Evolutionary conservation across 768 basidiomycete species (phyloP), one percentile per base, ranked within the genome.

Genomic region (Hericium rajendrae): DNA sequence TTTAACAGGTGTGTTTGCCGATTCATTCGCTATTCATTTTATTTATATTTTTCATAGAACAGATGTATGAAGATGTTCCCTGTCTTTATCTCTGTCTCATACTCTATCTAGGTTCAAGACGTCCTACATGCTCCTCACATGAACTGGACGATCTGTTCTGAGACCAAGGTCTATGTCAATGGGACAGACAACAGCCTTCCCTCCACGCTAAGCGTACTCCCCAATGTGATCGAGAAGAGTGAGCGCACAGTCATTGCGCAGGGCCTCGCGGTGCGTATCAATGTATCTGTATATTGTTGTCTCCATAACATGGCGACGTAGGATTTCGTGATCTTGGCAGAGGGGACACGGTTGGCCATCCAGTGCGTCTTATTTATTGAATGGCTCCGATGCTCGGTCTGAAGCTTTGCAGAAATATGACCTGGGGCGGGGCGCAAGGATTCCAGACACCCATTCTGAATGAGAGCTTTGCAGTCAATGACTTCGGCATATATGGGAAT

Each of bases 1-100:
- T 81, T 81, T 68, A 80, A 81, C 54, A 68, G 78, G 76, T 75
- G 72, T n/a, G 74, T 76, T 61, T 72, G 77, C 54, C 64, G 66
- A 53, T 0, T 38, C 46, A 26, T n/a, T 12, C 18, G 46, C 6
- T 9, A 51, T 3, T 38, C 46, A 41, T 22, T n/a, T 22, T 20
- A n/a, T 20, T 51, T n/a, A 38, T 12, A 12, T 32, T 40, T 24
- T 18, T 46, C 1, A 4, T 8, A 43, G 43, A 20, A 46, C 43
- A n/a, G 43, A 46, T 15, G 43, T 46, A 46, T 46, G 43, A 6
- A n/a, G 43, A 46, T 3, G 20, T 46, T 18, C 43, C 18, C 8
- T 20, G 15, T 46, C 2, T 15, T 18, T 9, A 32, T 32, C 32
- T 6, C 9, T 32, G 32, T 32, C 43, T 46, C 43, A 46, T n/a